Evolutionary conservation across 2,329 filamentous ascomycete genomes (phyloP), one percentile per base, ranked within the genome.

Genomic region (Penicillium sclerotigenum): DNA sequence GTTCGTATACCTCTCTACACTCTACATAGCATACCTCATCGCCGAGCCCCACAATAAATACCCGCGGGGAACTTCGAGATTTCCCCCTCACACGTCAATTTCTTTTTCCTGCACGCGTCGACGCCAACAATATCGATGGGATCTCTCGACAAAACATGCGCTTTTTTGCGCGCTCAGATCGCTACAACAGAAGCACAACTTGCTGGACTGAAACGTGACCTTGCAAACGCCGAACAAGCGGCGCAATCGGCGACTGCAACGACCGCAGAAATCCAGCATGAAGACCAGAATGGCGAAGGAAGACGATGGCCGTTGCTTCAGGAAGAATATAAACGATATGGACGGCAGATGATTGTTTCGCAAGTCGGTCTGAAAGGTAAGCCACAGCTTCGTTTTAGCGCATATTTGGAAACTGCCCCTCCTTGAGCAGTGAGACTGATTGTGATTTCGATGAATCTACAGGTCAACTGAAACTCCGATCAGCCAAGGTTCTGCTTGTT

Each of bases 261-360:
- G 36, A 20, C 45, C 14, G 33, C 33, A 42, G 38, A 49, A 52
- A 33, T 31, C 37, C n/a, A 47, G 11, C 11, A 28, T 18, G 34
- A 54, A n/a, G 9, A 40, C 9, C 29, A 14, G 53, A 33, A 52
- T 41, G 22, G 31, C 7, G 45, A 31, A 4, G 54, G 26, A 24
- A 62, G 55, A 24, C 83, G 77, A 61, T 93, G 90, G 87, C 90
- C 89, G 0, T 78, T 96, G 2, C 73, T 76, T 4, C 76, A 80
- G 16, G 83, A 88, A 5, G 91, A 97, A 65, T 96, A 96, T 71
- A 84, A 85, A 61, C 83, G 92, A 59, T 97, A 97, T 76, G 91
- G 90, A 8, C 82, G 93, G 37, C 93, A 97, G 75, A 87, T 97
- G 78, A 92, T 97, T 61, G 84, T 97, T 58, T 88, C 91, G 0